Evolutionary conservation across 768 basidiomycete species (phyloP), one percentile per base, ranked within the genome.

Genomic region (Ramaria sp.): DNA sequence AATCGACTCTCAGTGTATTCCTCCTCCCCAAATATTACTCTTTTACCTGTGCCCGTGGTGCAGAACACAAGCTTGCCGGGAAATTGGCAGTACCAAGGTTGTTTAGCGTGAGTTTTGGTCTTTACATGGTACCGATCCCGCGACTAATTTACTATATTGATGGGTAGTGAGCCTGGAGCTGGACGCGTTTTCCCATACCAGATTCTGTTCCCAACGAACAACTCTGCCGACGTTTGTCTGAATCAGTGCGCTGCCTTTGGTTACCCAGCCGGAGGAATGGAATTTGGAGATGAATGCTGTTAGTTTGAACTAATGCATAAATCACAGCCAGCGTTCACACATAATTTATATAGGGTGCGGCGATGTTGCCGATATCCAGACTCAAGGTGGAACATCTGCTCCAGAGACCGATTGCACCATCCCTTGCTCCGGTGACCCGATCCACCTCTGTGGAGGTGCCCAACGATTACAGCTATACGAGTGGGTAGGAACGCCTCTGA

Each of bases 211-310:
- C 66, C 72, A 9, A 72, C 67, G 1, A 86, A 85, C 63, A 87
- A 82, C 61, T 77, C 82, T 3, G 80, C 80, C 3, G 65, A 75
- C 0, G 73, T 73, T 1, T 91, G 88, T 62, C 70, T 88, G 59
- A 74, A 65, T 43, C 83, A 81, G 63, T 90, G 88, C 60, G 74
- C 79, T 13, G 71, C 74, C 1, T 88, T 79, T 59, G 88, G 88
- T 7, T 91, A 78, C 62, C 74, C 82, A 1, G 85, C 77, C 38
- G 79, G 80, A 27, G 87, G 84, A 24, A 70, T 82, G 57, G 88
- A 83, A 68, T 85, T 73, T 50, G 82, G 77, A 13, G 62, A 81
- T 57, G 82, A 88, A 61, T 90, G 87, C 70, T 88, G 85, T 85
- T 61, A 62, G 83, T 73, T 2, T 45, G 6, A 27, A 24, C 54